Evolutionary conservation across 202 grass and related monocot genomes (phyloP), one percentile per base, ranked within the genome.

Genomic region (Panicum hallii): DNA sequence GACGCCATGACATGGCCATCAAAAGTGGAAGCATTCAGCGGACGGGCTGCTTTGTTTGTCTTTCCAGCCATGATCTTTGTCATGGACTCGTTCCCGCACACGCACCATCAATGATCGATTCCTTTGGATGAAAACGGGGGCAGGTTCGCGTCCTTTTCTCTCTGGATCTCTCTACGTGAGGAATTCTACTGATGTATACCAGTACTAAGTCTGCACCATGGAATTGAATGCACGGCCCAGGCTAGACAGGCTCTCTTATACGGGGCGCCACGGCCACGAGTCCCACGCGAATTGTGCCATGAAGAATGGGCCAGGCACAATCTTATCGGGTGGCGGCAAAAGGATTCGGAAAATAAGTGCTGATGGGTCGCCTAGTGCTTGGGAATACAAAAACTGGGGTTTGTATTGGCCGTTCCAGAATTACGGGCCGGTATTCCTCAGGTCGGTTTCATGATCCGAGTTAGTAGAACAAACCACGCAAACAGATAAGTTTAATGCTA

Each of bases 281-380:
- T 26, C 1, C 26, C 26, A 26, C 26, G 26, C 26, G 10, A 41
- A 28, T 53, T 19, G 17, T 73, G 45, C 43, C 67, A 28, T 7
- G 72, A 64, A 23, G 58, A 49, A 48, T 75, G 43, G 12, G 9
- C 34, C 44, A 74, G 71, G 19, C 28, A 55, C 50, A 61, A 79
- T 63, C 40, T 58, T 57, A 58, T 49, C 48, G 40, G 48, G 20
- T 0, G 44, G 42, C 42, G 8, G 44, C 19, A 1, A 68, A 22
- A 70, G 15, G 64, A 69, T 69, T 76, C 62, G 28, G 45, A 77
- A 47, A 67, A 50, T 63, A 72, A 76, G 30, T 47, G 46, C 5
- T 42, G 47, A 42, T 58, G 47, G 26, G 36, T 42, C 40, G 74
- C 36, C 26, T 26, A 26, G 26, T 23, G 5, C 7, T 14, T 0